Conservation (phyloP, 805 yeast species). For the Metschnikowia gelsemii region DNA sequence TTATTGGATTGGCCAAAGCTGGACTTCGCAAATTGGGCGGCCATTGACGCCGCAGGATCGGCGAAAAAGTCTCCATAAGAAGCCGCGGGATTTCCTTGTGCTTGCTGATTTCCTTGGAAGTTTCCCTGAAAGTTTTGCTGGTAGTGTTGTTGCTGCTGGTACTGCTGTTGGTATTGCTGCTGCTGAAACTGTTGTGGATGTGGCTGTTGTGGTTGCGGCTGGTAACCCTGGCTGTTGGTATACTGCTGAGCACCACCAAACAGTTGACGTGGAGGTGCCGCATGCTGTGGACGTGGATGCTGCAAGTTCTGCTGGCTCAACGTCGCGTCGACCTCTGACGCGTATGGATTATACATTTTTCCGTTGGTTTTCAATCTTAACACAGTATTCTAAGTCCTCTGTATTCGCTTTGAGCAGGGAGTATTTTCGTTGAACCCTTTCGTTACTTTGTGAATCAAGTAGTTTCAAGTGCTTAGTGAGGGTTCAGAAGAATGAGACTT, state of each 20-base stretch:
- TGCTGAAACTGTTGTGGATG: constrained; percentile 2
- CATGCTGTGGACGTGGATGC: constrained; percentile 25
- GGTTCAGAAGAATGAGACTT: too few relatives aligned
- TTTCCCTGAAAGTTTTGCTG: constrained; percentile 37
- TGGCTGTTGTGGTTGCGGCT: not conserved
- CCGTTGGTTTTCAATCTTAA: too few relatives aligned
- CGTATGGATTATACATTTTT: constrained; percentile 42
- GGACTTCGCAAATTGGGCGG: constrained; percentile 82
- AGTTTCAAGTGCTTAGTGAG: too few relatives aligned
- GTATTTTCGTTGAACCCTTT: too few relatives aligned
- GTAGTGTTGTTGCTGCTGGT: constrained; percentile 25
- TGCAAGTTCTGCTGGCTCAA: constrained; percentile 18
- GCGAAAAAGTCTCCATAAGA: constrained; percentile 49
- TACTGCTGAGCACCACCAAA: constrained; percentile 1
- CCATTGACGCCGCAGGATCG: constrained; percentile 81
- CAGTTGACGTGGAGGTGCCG: constrained; percentile 1
- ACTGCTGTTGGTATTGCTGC: constrained; percentile 14
- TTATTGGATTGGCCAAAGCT: constrained; percentile 82
- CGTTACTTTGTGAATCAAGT: too few relatives aligned
- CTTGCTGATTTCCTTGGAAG: constrained; percentile 34
- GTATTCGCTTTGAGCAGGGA: not conserved
- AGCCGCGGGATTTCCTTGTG: constrained; percentile 21
- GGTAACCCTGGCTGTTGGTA: not conserved
- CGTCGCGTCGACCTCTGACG: constrained; percentile 23
- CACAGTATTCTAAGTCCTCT: too few relatives aligned